A percentile compares a stretch with the other conserved stretches of the same genome.
Evolutionary conservation across 2,329 filamentous ascomycete genomes (phyloP).

Genomic region (Aureobasidium sp.): DNA sequence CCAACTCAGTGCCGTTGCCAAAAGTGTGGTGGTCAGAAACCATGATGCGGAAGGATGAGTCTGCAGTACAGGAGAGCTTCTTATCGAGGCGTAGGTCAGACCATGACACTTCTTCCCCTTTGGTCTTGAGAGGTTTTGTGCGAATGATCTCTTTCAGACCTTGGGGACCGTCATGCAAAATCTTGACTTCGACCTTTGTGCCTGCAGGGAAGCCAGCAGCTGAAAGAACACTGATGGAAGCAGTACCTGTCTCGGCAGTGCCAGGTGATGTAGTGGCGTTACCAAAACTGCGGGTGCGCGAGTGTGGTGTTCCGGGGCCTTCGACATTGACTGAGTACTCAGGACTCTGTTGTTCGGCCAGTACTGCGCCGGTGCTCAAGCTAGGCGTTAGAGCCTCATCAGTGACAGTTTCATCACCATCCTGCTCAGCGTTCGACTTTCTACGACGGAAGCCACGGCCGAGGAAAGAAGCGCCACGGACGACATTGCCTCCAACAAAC

Average conservation of each 20-base stretch:
- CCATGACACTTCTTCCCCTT: slow-evolving; percentile 71
- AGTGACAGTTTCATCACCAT: slow-evolving; percentile 21
- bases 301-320: slow-evolving; percentile 43
- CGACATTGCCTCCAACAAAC: slow-evolving; percentile 78
- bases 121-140: slow-evolving; percentile 88
- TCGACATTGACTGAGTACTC: slow-evolving; percentile 6
- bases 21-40: slow-evolving; percentile 90
- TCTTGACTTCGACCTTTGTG: slow-evolving; percentile 37
- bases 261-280: slow-evolving; percentile 27
- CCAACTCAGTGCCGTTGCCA: slow-evolving; percentile 83
- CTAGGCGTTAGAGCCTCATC: slow-evolving; percentile 25
- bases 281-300: slow-evolving; percentile 52
- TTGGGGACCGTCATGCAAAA: slow-evolving; percentile 56
- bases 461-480: slow-evolving; percentile 92
- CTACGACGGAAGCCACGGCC: slow-evolving; percentile 83
- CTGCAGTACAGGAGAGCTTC: slow-evolving; percentile 74
- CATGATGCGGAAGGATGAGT: slow-evolving; percentile 86
- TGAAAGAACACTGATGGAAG: slow-evolving; percentile 81
- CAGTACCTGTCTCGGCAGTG: slow-evolving; percentile 73
- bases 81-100: slow-evolving; percentile 80
- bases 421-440: slow-evolving; percentile 46
- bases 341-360: not conserved
- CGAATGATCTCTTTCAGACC: slow-evolving; percentile 84
- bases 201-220: slow-evolving; percentile 76
- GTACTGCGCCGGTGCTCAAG: not conserved